phyloP scores from a whole-genome alignment of 2,329 filamentous ascomycete species.

The Neonectria neomacrospora region DNA sequence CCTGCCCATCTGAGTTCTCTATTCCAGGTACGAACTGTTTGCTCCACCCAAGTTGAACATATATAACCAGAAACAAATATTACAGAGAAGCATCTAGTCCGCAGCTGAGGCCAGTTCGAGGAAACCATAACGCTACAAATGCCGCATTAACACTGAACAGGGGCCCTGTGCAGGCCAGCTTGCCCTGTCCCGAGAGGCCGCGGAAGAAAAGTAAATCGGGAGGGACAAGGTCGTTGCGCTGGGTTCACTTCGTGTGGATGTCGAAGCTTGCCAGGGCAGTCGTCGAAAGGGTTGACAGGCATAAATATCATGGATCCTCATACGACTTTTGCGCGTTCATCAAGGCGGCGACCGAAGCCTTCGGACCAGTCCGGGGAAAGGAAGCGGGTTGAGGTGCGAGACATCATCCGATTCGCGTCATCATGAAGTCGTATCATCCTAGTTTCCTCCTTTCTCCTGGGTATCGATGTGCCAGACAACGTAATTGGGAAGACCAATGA shows the following conservation, averaged over 20 bases:
- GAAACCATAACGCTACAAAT: conserved; percentile 37
- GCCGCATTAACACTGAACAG: conserved; percentile 31
- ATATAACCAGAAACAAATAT: conserved; percentile 47
- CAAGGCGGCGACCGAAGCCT: conserved; percentile 29
- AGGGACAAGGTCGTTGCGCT: conserved; percentile 14
- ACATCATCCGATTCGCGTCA: conserved; percentile 21
- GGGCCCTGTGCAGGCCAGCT: background rate
- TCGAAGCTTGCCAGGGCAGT: conserved; percentile 23
- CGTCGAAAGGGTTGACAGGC: conserved; percentile 24
- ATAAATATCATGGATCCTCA: conserved; percentile 44
- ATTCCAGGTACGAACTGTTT: conserved; percentile 29
- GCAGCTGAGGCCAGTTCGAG: conserved; percentile 29
- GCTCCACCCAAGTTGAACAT: conserved; percentile 31
- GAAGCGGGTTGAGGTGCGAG: conserved; percentile 36
- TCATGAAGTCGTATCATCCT: conserved; percentile 31
- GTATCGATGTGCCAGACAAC: conserved; percentile 99
- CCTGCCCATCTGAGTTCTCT: conserved; percentile 28
- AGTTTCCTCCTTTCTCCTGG: conserved; percentile 90
- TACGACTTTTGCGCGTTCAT: conserved; percentile 37
- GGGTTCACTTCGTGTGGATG: conserved; percentile 17
- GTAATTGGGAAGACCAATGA: conserved; percentile 94
- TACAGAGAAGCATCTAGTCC: conserved; percentile 43
- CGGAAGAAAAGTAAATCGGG: conserved; percentile 22
- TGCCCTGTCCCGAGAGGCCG: conserved; percentile 19
- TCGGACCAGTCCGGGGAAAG: conserved; percentile 33